Evolutionary conservation across 2,329 filamentous ascomycete genomes (phyloP).

Genomic region (Penicillium sp.): DNA sequence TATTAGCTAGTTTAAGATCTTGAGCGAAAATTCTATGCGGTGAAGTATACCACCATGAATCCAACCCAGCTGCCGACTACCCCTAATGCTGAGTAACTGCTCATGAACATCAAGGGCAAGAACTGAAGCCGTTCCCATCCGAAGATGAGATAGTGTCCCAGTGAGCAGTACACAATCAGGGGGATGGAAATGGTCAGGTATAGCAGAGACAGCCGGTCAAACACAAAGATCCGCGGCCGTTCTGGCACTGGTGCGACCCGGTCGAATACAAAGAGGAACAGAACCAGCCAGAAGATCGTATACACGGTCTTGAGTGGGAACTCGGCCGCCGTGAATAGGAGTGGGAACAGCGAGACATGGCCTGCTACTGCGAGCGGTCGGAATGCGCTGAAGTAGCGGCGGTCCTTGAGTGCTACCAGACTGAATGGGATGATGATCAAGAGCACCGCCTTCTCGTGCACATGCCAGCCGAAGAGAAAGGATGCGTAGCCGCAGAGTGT

Average conservation of each 20-base stretch:
- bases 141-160: slow-evolving; percentile 80
- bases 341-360: slow-evolving; percentile 90
- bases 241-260: slow-evolving; percentile 79
- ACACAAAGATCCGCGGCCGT: slow-evolving; percentile 77
- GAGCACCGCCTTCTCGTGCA: slow-evolving; percentile 95
- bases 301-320: slow-evolving; percentile 94
- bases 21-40: slow-evolving; percentile 29
- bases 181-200: slow-evolving; percentile 91
- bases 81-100: slow-evolving; percentile 89
- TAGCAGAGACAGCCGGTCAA: slow-evolving; percentile 84
- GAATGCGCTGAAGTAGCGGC: slow-evolving; percentile 88
- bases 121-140: slow-evolving; percentile 75
- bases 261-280: slow-evolving; percentile 85
- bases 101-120: slow-evolving; percentile 93
- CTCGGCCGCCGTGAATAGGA: slow-evolving; percentile 87
- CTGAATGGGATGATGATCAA: slow-evolving; percentile 94
- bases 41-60: slow-evolving; percentile 89
- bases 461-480: slow-evolving; percentile 97
- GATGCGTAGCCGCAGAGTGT: slow-evolving; percentile 94
- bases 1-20: neutral
- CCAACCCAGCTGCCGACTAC: slow-evolving; percentile 94
- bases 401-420: slow-evolving; percentile 83
- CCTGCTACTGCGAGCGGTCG: slow-evolving; percentile 87
- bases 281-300: slow-evolving; percentile 84
- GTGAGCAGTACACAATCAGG: slow-evolving; percentile 81